Evolutionary conservation across 768 basidiomycete species (phyloP).

Genomic region (Xerocomellus chrysenteron): DNA sequence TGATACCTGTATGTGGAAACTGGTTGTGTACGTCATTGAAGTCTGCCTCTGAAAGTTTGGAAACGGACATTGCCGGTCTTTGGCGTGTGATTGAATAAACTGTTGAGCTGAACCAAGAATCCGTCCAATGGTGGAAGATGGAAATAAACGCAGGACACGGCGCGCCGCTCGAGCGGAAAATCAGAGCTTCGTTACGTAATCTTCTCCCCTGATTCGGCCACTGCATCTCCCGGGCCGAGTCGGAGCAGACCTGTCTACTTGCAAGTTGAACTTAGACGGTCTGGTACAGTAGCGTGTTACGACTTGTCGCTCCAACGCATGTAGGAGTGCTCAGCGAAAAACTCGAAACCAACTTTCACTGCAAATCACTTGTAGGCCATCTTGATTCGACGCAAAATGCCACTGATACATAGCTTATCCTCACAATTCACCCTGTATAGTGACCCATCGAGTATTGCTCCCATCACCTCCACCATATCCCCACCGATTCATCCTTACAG

Average conservation of each 20-base stretch:
- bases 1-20: too few species aligned
- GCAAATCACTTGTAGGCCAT: neutral
- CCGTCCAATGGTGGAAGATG: too few species aligned
- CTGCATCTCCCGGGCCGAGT: too few species aligned
- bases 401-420: neutral
- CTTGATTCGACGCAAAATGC: neutral
- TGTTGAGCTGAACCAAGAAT: too few species aligned
- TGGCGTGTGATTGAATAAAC: too few species aligned
- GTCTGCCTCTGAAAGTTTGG: too few species aligned
- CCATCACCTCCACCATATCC: neutral
- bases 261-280: neutral
- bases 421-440: neutral
- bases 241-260: too few species aligned
- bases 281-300: neutral
- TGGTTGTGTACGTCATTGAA: too few species aligned
- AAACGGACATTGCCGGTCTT: too few species aligned
- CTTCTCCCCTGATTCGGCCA: neutral
- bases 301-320: too few species aligned
- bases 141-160: too few species aligned
- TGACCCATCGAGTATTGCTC: neutral
- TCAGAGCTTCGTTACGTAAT: slow-evolving; percentile 9
- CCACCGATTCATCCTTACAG: neutral
- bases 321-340: neutral
- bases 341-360: neutral
- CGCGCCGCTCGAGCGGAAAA: too few species aligned